Evolutionary conservation across 495 filamentous ascomycete genomes (phyloP).

Genomic region (Neurospora tetraspora): DNA sequence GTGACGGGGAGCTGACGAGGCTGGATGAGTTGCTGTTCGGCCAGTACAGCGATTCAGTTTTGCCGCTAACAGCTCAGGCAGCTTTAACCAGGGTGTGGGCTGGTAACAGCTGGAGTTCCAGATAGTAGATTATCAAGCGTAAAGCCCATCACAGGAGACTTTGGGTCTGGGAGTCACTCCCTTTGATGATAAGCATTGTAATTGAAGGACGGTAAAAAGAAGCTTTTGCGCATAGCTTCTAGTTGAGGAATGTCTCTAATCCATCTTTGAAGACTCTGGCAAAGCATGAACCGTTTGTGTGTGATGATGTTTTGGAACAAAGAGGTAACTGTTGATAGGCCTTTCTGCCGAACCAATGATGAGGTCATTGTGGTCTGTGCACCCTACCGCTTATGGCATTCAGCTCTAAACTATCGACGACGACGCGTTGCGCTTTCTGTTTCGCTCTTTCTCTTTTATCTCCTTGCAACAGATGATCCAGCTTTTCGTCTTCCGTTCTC

Average conservation of each 20-base stretch:
- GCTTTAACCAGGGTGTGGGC: no score
- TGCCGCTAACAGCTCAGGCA: neutral
- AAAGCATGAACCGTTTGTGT: neutral
- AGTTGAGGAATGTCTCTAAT: neutral
- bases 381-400: neutral
- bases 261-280: neutral
- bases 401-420: neutral
- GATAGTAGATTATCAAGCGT: neutral
- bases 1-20: neutral
- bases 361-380: neutral
- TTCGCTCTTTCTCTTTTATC: neutral
- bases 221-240: neutral
- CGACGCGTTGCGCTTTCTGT: neutral
- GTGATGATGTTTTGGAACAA: neutral
- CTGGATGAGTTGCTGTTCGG: neutral
- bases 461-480: neutral
- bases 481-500: neutral
- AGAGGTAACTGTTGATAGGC: neutral
- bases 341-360: neutral
- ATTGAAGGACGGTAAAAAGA: neutral
- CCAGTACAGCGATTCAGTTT: neutral
- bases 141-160: neutral
- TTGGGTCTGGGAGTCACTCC: neutral
- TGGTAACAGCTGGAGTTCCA: no score
- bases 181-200: neutral